These are phyloP conservation scores for Paramecium octaurelia DNA, from an alignment of 73 alveolate genomes.

Conservation along the genomic window DNA sequence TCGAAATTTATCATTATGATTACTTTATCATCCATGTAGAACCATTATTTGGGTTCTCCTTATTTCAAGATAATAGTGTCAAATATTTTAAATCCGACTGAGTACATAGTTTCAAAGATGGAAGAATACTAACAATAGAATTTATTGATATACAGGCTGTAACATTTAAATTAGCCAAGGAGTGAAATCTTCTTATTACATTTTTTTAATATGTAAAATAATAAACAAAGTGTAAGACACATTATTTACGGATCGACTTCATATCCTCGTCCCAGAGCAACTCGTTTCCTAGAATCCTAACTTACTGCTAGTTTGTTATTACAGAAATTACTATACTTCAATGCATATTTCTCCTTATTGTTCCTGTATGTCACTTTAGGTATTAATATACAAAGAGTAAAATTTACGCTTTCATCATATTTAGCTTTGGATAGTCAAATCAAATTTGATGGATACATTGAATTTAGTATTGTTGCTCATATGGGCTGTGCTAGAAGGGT, in stretches of 20 bases:
- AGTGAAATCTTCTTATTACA: slow-evolving; percentile 6
- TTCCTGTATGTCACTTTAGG: slow-evolving; percentile 17
- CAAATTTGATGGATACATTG: background rate
- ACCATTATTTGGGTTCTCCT: slow-evolving; percentile 46
- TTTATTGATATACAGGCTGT: background rate
- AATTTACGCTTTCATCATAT: background rate
- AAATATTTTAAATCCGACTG: background rate
- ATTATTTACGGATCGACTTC: slow-evolving; percentile 17
- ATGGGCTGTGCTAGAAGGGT: slow-evolving; percentile 33
- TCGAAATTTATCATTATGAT: background rate
- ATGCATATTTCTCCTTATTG: background rate
- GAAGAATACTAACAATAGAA: background rate
- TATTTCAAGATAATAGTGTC: background rate
- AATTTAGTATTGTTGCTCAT: background rate
- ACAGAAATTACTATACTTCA: slow-evolving; percentile 25
- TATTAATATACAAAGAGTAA: slow-evolving; percentile 1
- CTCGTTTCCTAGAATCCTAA: slow-evolving; percentile 36
- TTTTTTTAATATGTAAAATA: slow-evolving; percentile 11
- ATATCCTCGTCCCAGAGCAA: slow-evolving; percentile 20
- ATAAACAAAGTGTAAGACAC: slow-evolving; percentile 27
- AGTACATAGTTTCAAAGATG: slow-evolving; percentile 31
- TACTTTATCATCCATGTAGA: slow-evolving; percentile 30
- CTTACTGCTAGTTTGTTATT: background rate
- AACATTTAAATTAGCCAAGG: background rate
- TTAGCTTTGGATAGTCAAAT: slow-evolving; percentile 5